Evolutionary conservation across 164 flowering plant genomes (phyloP).

Genomic region (Stephania japonica): DNA sequence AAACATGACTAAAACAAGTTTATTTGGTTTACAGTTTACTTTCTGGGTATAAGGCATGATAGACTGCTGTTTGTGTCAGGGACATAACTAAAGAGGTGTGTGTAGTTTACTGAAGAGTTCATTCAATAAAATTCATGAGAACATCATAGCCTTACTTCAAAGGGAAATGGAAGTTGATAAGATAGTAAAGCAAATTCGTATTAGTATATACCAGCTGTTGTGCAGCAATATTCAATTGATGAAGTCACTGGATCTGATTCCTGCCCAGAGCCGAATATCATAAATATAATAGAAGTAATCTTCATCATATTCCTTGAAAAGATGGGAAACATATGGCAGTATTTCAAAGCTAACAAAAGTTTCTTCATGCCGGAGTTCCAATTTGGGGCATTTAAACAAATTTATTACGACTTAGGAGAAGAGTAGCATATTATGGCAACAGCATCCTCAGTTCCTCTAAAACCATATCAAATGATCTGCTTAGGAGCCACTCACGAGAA

Average conservation of each 20-base stretch:
- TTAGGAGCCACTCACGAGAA: neutral
- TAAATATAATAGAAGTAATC: conserved; percentile 4
- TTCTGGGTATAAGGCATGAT: too few species aligned
- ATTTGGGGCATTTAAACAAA: neutral
- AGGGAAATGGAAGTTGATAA: neutral
- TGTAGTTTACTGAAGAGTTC: neutral
- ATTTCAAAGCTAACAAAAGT: neutral
- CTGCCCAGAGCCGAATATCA: conserved; percentile 30
- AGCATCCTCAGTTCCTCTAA: neutral
- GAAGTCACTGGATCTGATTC: conserved; percentile 74
- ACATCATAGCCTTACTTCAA: neutral
- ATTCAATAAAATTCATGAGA: neutral
- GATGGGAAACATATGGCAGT: neutral
- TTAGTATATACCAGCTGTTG: conserved; percentile 92
- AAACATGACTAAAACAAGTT: neutral
- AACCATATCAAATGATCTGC: neutral
- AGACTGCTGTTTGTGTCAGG: neutral
- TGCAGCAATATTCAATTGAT: conserved; percentile 75
- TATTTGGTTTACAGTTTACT: neutral
- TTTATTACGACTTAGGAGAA: neutral
- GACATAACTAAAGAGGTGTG: neutral
- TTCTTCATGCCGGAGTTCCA: neutral
- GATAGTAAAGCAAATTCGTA: neutral
- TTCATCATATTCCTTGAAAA: neutral
- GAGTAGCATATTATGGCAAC: neutral